Evolutionary conservation across 108 stramenopile species (phyloP).

Genomic region (Cyclostephanos tholiformis): DNA sequence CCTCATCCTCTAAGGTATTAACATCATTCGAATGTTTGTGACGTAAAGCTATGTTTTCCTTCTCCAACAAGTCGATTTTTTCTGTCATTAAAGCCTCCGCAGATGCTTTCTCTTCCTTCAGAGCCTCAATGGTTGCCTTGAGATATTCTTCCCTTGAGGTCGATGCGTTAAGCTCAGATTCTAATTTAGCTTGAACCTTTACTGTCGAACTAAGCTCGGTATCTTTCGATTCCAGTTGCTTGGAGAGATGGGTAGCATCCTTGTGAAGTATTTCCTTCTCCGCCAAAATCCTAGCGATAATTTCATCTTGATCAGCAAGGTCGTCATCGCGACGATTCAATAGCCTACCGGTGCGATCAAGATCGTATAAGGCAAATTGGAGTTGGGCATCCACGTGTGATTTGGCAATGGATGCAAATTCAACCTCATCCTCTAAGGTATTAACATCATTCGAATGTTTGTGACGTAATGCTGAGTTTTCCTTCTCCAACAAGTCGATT

Average conservation of each 20-base stretch:
- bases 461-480: conserved; percentile 4
- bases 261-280: not conserved
- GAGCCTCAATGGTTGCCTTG: not conserved
- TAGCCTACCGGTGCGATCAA: conserved; percentile 14
- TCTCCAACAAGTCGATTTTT: not conserved
- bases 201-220: not conserved
- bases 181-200: too few relatives aligned
- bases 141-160: conserved; percentile 1
- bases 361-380: conserved; percentile 1
- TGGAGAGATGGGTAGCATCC: not conserved
- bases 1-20: conserved; percentile 20
- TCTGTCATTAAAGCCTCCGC: not conserved
- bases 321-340: not conserved
- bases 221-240: not conserved
- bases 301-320: not conserved
- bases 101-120: conserved; percentile 1
- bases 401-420: not conserved
- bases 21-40: too few relatives aligned
- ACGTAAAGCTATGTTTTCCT: conserved; percentile 7
- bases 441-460: too few relatives aligned
- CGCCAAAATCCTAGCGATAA: not conserved
- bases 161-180: not conserved
- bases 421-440: conserved; percentile 18
- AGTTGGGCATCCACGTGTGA: not conserved
- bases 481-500: conserved; percentile 5